Conservation (phyloP, 2,329 filamentous ascomycete genomes). For the Exophiala bonariae region DNA sequence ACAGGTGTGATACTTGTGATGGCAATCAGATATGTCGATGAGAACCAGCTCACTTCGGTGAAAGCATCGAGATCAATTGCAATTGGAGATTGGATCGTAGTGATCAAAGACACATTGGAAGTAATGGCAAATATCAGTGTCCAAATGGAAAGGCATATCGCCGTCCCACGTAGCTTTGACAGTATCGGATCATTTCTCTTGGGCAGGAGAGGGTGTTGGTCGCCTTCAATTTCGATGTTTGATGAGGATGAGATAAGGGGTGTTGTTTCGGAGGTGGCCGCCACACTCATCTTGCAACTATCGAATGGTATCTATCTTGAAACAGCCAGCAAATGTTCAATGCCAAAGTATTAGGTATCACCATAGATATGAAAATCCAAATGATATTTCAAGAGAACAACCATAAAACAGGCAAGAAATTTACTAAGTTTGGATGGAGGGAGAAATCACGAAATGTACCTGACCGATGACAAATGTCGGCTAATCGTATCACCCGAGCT, state of each 20-base stretch:
- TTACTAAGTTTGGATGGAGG: too few relatives aligned
- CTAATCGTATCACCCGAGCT: too few relatives aligned
- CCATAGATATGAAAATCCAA: constrained; percentile 5
- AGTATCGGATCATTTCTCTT: constrained; percentile 2
- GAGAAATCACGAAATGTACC: too few relatives aligned
- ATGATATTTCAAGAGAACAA: too few relatives aligned
- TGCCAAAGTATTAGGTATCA: background rate
- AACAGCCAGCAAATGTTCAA: too few relatives aligned
- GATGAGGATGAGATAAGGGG: constrained; percentile 11
- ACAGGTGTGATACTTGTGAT: constrained; percentile 65
- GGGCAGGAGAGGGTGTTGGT: background rate
- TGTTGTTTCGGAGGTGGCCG: constrained; percentile 10
- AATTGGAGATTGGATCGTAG: constrained; percentile 76
- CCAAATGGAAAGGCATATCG: constrained; percentile 26
- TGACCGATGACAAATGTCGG: too few relatives aligned
- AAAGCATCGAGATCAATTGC: constrained; percentile 74
- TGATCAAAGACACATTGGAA: constrained; percentile 74
- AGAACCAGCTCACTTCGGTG: constrained; percentile 75
- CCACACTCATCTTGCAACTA: too few relatives aligned
- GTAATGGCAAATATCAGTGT: constrained; percentile 28
- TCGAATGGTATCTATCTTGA: too few relatives aligned
- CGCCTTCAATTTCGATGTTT: constrained; percentile 1
- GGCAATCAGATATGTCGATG: constrained; percentile 70
- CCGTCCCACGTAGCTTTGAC: constrained; percentile 13
- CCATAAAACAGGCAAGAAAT: too few relatives aligned